Base-by-base conservation (phyloP, 805 yeast species). In the Schizosaccharomyces cryophilus region DNA sequence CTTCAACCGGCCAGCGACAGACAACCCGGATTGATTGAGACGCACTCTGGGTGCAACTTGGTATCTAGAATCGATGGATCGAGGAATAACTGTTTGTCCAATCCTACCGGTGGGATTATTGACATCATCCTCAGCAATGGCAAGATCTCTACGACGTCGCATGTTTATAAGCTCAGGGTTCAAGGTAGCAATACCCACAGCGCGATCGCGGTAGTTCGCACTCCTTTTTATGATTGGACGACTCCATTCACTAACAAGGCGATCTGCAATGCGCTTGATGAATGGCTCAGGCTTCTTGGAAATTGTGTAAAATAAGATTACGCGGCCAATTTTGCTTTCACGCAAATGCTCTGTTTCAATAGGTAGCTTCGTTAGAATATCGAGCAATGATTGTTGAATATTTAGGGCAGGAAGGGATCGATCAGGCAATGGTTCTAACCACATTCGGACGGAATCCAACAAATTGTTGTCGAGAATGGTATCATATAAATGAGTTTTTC, bases 351-450 rank as follows among this genome's bases (percentile, higher is more conserved):
- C 93, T 2, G 97, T 90, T 73, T 90, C 90, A 69, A 93, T 88
- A 26, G 97, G 98, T 63, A 93, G 76, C 61, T 81, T 78, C 40
- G 79, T 77, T 62, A 93, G 73, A 45, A 95, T 84, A 21, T 75
- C 74, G 66, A 93, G 85, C 66, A 93, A 73, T 62, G 85, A 89
- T 70, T 84, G 87, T 71, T 93, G 98, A 65, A 93, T 90, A 71
- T 88, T 95, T 73, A 85, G 93, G 0, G 95, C 89, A n/a, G 99
- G 99, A 73, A 93, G 77, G 11, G 96, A 87, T 58, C 94, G 95
- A 75, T 94, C 97, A 3, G 98, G 98, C 67, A 93, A 77, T 38
- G 99, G 99, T 72, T 93, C 99, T 62, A 93, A 77, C 99, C 99
- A 93, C 70, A 87, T 83, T 66, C 97, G 79, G 31, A 93, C 89